Base-by-base conservation (phyloP, 495 filamentous ascomycete genomes). In the Parmelia sp. region DNA sequence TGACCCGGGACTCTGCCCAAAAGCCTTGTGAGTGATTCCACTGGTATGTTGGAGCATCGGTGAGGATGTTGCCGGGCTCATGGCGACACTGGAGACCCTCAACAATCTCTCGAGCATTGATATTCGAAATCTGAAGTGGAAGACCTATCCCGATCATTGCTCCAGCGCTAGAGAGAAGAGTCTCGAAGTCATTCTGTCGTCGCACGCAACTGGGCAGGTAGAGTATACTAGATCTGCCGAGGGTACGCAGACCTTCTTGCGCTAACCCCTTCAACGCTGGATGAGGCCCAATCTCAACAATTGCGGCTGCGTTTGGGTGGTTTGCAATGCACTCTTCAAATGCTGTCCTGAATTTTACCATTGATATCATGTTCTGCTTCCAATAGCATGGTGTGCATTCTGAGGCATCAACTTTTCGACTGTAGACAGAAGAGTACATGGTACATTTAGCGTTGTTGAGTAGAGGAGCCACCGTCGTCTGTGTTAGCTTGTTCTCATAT, bases 211-310 rank as follows among this genome's bases (percentile, higher is more conserved):
- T 59, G 4, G 35, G 44, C 33, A 67, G 31, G 19, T 70, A 62
- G 17, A 1, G 19, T 19, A 67, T 8, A 7, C 64, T 14, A 1
- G 62, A 15, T 17, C 45, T 61, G 8, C 40, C 40, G 19, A 57
- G 19, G 21, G 31, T 11, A 14, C 17, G 60, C 8, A 69, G 45
- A 1, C 35, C 64, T 19, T 66, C 55, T 19, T 51, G 47, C 17
- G 74, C 73, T 11, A 84, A 81, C 0, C 78, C 76, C 58, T 76
- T 80, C 4, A 87, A 72, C 19, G 79, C 75, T 6, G 82, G 75
- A 61, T 86, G 84, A 0, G 85, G 84, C 1, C 84, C 84, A 49
- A 87, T 61, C 61, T 88, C 85, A 21, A 88, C 9, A 27, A 66
- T 27, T 17, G 35, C 17, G 37, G 35, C 27, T 4, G 36, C 37